Evolutionary conservation across 257 asterid genomes (phyloP).

Genomic region (Primulina eburnea): DNA sequence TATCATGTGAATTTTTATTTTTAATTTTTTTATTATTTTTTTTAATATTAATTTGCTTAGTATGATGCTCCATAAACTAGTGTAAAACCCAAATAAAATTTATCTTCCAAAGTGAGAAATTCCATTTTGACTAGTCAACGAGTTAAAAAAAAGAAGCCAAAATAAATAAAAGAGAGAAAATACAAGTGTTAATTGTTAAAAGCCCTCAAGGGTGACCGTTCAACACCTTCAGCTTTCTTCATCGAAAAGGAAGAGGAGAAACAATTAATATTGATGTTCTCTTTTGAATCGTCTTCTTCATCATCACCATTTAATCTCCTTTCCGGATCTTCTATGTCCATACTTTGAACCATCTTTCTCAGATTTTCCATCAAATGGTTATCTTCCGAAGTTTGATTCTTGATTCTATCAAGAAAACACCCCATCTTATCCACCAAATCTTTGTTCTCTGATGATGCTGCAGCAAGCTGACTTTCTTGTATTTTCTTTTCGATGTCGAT

Average conservation of each 20-base stretch:
- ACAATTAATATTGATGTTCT: slow-evolving; percentile 36
- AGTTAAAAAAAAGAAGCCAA: no score
- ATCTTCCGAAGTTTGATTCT: slow-evolving; percentile 42
- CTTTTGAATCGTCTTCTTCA: slow-evolving; percentile 46
- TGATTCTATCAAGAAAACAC: slow-evolving; percentile 42
- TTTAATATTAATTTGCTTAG: no score
- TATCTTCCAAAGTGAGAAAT: no score
- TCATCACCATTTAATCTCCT: slow-evolving; percentile 26
- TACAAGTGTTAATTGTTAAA: slow-evolving; percentile 41
- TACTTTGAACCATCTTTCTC: slow-evolving; percentile 43
- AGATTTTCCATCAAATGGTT: slow-evolving; percentile 46
- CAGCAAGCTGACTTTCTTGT: slow-evolving; percentile 13
- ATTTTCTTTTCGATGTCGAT: slow-evolving; percentile 23
- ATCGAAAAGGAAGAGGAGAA: slow-evolving; percentile 35
- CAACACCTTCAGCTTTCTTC: slow-evolving; percentile 56
- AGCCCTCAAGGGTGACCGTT: slow-evolving; percentile 67
- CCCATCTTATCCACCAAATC: slow-evolving; percentile 34
- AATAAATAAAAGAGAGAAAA: background rate
- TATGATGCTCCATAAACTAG: no score
- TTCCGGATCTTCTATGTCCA: slow-evolving; percentile 26
- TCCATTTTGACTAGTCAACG: background rate
- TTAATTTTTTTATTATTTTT: no score
- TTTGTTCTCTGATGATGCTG: slow-evolving; percentile 30
- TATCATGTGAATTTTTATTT: no score
- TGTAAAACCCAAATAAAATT: no score